A percentile compares a stretch with the other conserved stretches of the same genome.
phyloP scores from a whole-genome alignment of 164 flowering plant species.

The Chimonanthus salicifolius region DNA sequence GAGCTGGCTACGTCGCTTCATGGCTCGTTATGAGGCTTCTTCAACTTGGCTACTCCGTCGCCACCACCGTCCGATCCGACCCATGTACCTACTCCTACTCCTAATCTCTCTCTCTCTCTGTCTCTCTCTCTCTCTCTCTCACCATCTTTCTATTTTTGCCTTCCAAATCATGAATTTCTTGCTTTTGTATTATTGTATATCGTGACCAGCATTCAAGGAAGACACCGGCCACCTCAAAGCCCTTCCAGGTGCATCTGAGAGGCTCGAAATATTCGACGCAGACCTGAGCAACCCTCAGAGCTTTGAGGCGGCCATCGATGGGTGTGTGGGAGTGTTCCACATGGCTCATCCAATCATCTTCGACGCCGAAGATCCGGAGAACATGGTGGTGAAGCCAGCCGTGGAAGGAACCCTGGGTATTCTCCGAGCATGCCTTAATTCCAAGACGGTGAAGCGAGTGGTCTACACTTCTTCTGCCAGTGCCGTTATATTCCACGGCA shows the following conservation, averaged over 20 bases:
- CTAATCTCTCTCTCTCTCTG: neutral
- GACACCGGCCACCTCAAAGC: conserved; percentile 17
- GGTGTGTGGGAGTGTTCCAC: conserved; percentile 22
- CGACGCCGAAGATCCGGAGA: neutral
- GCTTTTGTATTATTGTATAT: neutral
- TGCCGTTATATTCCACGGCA: conserved; percentile 14
- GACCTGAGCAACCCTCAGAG: conserved; percentile 21
- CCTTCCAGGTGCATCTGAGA: conserved; percentile 22
- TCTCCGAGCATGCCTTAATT: conserved; percentile 28
- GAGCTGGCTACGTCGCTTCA: conserved; percentile 31
- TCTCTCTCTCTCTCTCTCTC: neutral
- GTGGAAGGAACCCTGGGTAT: conserved; percentile 31
- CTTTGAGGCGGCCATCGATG: conserved; percentile 12
- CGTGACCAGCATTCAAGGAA: conserved; percentile 13
- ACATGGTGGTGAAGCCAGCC: conserved; percentile 7
- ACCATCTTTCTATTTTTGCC: neutral
- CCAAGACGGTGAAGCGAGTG: conserved; percentile 38
- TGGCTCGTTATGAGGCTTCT: conserved; percentile 30
- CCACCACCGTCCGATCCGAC: conserved; percentile 32
- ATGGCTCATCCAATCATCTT: conserved; percentile 19
- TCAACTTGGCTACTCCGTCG: conserved; percentile 28
- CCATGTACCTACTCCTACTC: conserved; percentile 20
- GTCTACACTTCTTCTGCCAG: conserved; percentile 33
- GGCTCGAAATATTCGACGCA: conserved; percentile 24
- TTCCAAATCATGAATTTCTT: neutral